Conservation (phyloP, 1,139 yeast genomes). For the Pichia sp. region DNA sequence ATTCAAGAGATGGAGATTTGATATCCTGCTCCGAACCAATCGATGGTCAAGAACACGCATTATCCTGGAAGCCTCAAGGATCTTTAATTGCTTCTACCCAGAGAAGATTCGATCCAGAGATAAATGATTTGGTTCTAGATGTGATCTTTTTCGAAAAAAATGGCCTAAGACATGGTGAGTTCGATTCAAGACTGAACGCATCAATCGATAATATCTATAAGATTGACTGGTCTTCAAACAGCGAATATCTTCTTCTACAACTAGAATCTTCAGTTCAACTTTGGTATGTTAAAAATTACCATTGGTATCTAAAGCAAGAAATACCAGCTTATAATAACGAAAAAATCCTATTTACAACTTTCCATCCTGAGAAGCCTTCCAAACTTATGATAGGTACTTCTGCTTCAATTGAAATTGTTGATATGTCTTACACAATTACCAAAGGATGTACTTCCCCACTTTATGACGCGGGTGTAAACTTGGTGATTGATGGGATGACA, state of each 20-base stretch:
- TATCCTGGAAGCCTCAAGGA: constrained; percentile 93
- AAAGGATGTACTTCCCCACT: constrained; percentile 70
- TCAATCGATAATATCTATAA: constrained; percentile 25
- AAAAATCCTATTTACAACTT: constrained; percentile 51
- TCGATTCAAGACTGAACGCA: constrained; percentile 57
- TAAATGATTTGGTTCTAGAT: constrained; percentile 44
- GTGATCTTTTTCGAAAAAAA: constrained; percentile 86
- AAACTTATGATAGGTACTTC: constrained; percentile 62
- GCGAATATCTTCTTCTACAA: constrained; percentile 73
- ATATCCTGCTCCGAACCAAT: constrained; percentile 90
- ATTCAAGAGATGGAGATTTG: constrained; percentile 69
- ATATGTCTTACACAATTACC: constrained; percentile 59
- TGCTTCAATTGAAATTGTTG: constrained; percentile 54
- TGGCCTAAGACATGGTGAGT: constrained; percentile 89
- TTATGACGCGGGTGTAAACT: constrained; percentile 68
- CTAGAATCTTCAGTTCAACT: constrained; percentile 61
- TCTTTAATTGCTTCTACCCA: constrained; percentile 80
- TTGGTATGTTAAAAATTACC: constrained; percentile 91
- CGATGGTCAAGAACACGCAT: constrained; percentile 66
- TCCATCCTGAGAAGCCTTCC: constrained; percentile 89
- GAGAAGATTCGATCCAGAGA: constrained; percentile 47
- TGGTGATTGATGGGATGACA: constrained; percentile 76
- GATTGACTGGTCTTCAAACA: constrained; percentile 76
- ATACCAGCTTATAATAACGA: constrained; percentile 37
- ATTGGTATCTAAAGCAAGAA: constrained; percentile 92